phyloP scores from a whole-genome alignment of 495 filamentous ascomycete genomes.

The Pseudomonodictys pantanalensis region DNA sequence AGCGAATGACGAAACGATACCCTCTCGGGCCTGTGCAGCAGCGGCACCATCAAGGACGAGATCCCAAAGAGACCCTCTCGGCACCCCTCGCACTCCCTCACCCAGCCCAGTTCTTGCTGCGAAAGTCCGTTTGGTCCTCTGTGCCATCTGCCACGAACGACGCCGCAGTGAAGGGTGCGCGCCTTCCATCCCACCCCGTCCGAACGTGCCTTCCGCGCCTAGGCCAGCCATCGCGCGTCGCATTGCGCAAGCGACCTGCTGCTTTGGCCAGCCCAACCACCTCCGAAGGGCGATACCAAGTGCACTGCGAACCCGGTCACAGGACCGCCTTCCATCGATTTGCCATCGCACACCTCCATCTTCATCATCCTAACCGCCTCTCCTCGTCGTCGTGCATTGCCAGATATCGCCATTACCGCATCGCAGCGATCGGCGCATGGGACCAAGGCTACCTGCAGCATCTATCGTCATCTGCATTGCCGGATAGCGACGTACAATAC shows the following conservation, averaged over 20 bases:
- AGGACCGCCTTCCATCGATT: constrained; percentile 1
- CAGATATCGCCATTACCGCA: neutral
- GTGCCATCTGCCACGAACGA: neutral
- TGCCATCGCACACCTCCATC: neutral
- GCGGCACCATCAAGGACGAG: neutral
- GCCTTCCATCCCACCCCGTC: neutral
- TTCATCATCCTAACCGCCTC: neutral
- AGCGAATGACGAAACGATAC: neutral
- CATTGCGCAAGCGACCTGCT: constrained; percentile 20
- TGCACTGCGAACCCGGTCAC: neutral
- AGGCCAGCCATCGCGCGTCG: neutral
- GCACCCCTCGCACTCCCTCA: neutral
- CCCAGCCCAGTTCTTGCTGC: neutral
- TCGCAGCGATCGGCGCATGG: neutral
- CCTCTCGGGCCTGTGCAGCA: neutral
- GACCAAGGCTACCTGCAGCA: constrained; percentile 7
- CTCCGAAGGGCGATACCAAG: neutral
- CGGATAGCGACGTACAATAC: neutral
- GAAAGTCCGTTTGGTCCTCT: neutral
- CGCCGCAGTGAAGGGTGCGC: no score
- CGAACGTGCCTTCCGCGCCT: neutral
- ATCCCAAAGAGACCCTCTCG: neutral
- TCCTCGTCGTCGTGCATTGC: neutral
- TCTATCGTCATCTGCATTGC: neutral
- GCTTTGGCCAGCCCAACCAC: constrained; percentile 14